Percentiles rank a stretch among this genome's conserved stretches.
Evolutionary conservation across 495 filamentous ascomycete genomes (phyloP).

Genomic region (Lasiosphaeris hirsuta): DNA sequence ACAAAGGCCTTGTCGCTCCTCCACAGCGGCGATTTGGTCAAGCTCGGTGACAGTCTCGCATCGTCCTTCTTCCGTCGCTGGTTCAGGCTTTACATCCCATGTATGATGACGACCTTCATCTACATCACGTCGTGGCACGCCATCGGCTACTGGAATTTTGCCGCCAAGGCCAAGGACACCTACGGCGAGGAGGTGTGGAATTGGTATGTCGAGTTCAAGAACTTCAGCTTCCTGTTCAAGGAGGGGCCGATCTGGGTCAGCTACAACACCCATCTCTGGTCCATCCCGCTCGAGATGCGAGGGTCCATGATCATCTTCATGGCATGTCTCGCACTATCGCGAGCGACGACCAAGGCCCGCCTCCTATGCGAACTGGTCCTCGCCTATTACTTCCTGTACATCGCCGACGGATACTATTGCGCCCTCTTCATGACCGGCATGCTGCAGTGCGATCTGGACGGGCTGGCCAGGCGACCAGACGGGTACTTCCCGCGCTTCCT

Average conservation of each 20-base stretch:
- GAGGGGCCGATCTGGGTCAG: conserved; percentile 30
- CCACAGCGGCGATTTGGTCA: conserved; percentile 29
- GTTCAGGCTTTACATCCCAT: conserved; percentile 34
- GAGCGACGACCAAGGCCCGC: conserved; percentile 32
- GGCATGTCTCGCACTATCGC: conserved; percentile 42
- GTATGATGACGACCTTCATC: conserved; percentile 46
- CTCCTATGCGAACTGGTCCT: conserved; percentile 32
- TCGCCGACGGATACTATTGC: conserved; percentile 46
- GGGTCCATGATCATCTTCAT: conserved; percentile 46
- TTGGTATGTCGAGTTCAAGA: conserved; percentile 57
- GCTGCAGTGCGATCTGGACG: conserved; percentile 49
- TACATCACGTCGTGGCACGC: conserved; percentile 50
- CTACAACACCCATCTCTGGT: conserved; percentile 42
- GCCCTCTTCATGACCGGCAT: conserved; percentile 48
- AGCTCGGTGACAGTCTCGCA: conserved; percentile 29
- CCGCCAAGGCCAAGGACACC: conserved; percentile 33
- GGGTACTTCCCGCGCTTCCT: conserved; percentile 39
- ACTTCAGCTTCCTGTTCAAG: conserved; percentile 56
- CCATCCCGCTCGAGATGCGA: conserved; percentile 41
- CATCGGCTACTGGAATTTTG: conserved; percentile 41
- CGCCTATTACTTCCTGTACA: conserved; percentile 42
- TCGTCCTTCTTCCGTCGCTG: conserved; percentile 36
- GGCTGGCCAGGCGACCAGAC: conserved; percentile 35
- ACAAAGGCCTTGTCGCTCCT: conserved; percentile 47
- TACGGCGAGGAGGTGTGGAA: conserved; percentile 47